These are phyloP conservation scores for Agrostemma githago DNA, from an alignment of 148 eudicot genomes.

Conservation along the genomic window DNA sequence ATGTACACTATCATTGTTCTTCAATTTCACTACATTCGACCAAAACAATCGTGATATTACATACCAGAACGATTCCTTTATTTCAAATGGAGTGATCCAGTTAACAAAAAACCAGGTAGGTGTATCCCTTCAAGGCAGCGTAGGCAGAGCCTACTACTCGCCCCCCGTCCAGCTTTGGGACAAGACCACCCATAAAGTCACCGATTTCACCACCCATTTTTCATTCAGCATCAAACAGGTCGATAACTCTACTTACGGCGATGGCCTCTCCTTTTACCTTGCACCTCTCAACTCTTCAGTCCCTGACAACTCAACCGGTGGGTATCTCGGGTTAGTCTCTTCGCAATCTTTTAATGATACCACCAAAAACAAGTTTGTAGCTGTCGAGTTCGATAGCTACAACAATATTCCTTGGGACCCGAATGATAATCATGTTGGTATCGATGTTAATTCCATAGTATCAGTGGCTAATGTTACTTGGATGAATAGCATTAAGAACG, in stretches of 20 bases:
- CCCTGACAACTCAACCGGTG: slow-evolving; percentile 28
- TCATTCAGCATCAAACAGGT: slow-evolving; percentile 28
- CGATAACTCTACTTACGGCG: slow-evolving; percentile 15
- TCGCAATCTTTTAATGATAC: background rate
- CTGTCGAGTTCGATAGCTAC: slow-evolving; percentile 44
- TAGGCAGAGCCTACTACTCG: slow-evolving; percentile 33
- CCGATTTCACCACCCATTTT: slow-evolving; percentile 49
- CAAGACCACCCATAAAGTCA: slow-evolving; percentile 2
- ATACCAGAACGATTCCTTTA: slow-evolving; percentile 27
- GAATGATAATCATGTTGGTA: slow-evolving; percentile 37
- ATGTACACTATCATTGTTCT: slow-evolving; percentile 16
- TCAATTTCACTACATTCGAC: slow-evolving; percentile 30
- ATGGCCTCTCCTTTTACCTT: slow-evolving; percentile 40
- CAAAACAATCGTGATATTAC: slow-evolving; percentile 13
- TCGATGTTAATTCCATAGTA: slow-evolving; percentile 37
- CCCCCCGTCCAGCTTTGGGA: slow-evolving; percentile 31
- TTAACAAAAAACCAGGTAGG: slow-evolving; percentile 33
- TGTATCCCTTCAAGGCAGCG: slow-evolving; percentile 14
- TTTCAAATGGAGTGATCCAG: slow-evolving; percentile 19
- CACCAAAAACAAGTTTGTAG: slow-evolving; percentile 24
- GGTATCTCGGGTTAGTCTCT: slow-evolving; percentile 32
- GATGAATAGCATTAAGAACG: slow-evolving; percentile 26
- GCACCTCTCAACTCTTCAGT: slow-evolving; percentile 19
- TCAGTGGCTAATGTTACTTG: slow-evolving; percentile 23
- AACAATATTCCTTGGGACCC: slow-evolving; percentile 33